Evolutionary conservation across 768 basidiomycete species (phyloP).

Genomic region (Leccinum truebloodii): DNA sequence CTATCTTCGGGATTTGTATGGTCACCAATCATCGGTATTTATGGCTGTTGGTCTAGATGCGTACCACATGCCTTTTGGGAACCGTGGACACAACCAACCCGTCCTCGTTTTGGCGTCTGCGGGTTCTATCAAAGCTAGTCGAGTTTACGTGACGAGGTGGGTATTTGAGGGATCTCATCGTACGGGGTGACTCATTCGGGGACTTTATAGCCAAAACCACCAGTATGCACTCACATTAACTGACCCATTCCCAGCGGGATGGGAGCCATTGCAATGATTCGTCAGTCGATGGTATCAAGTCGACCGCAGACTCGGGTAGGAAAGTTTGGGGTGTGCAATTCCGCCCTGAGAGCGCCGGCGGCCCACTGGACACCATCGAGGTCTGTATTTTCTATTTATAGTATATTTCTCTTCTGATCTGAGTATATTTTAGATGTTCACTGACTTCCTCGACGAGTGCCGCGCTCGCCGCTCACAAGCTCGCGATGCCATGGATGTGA

Average conservation of each 20-base stretch:
- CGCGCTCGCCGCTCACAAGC: too few relatives aligned
- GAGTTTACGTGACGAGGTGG: constrained; percentile 95
- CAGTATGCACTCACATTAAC: constrained; percentile 87
- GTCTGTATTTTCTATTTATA: too few relatives aligned
- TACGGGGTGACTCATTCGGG: neutral
- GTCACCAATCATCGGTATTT: constrained; percentile 89
- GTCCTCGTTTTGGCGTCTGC: constrained; percentile 90
- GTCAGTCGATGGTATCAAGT: constrained; percentile 98
- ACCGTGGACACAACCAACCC: constrained; percentile 98
- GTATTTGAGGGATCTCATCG: constrained; percentile 8
- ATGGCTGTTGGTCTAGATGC: constrained; percentile 96
- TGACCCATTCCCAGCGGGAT: constrained; percentile 94
- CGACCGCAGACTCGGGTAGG: constrained; percentile 45
- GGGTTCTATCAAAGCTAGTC: constrained; percentile 91
- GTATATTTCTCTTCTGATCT: too few relatives aligned
- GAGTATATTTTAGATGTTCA: too few relatives aligned
- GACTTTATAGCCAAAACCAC: constrained; percentile 71
- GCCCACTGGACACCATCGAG: too few relatives aligned
- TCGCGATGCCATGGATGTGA: too few relatives aligned
- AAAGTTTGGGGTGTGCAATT: too few relatives aligned
- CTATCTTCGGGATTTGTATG: constrained; percentile 99
- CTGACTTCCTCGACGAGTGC: too few relatives aligned
- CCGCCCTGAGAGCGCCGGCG: too few relatives aligned
- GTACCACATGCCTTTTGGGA: constrained; percentile 99
- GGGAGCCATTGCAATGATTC: constrained; percentile 99